Base-by-base conservation (phyloP, 306 rosid genomes). In the Castanospermum australe region DNA sequence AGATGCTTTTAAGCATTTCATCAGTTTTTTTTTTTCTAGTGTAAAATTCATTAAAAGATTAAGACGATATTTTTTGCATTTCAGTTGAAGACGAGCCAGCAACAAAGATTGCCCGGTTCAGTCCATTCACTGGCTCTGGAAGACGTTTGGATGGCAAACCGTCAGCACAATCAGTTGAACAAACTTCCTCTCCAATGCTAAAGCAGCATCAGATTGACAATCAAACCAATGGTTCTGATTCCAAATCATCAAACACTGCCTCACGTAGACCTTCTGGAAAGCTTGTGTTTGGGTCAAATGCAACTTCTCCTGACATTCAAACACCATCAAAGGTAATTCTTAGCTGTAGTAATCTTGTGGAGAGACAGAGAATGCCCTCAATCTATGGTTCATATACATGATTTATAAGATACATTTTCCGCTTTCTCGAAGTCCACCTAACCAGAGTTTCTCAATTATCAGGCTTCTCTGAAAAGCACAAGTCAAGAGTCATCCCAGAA, bases 201-300 rank as follows among this genome's bases (percentile, higher is more conserved):
- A 67, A 83, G 76, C 81, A 85, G 25, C 82, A 75, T 33, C 73
- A 54, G 64, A 71, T 38, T 61, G 75, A 77, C 30, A 78, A 77
- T 33, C 85, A 75, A 64, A 56, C 72, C 51, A 56, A 60, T 45
- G 73, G 42, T 82, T 73, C 83, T 10, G 71, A 67, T 77, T 52
- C 86, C 4, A 75, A 74, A 71, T 65, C 90, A 50, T 78, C 81
- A 20, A 42, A 30, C 55, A 5, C 79, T 20, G 47, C 76, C 25
- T 39, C 78, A 0, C 56, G 24, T n/a, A 76, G 79, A 81, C 30
- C 25, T 47, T 24, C 83, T 69, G 87, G 90, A 82, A 89, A 77
- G 81, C 93, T 87, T 8, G 89, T 87, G 44, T 89, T 89, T 59
- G 88, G 91, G 47, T 83, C 89, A 72, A 83, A 42, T 75, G 68